Conservation (phyloP, 192 early-diverging fungal genomes). For the Geranomyces michiganensis region DNA sequence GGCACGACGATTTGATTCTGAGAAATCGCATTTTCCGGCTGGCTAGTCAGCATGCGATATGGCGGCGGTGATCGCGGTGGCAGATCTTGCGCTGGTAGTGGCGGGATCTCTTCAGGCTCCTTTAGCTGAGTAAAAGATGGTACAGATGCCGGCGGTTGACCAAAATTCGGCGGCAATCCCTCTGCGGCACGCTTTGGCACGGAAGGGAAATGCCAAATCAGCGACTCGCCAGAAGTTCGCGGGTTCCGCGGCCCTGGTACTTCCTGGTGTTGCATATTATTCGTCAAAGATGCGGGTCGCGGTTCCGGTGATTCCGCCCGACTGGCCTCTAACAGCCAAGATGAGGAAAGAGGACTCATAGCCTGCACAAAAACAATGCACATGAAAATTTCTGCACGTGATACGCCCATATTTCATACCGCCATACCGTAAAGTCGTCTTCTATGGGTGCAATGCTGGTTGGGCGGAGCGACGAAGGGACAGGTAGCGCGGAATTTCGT, state of each 20-base stretch:
- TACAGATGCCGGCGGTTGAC: neutral
- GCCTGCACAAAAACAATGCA: neutral
- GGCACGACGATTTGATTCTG: neutral
- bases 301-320: neutral
- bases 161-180: neutral
- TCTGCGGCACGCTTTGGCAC: conserved; percentile 2
- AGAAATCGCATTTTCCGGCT: neutral
- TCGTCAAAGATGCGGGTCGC: no score
- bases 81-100: no score
- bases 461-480: neutral
- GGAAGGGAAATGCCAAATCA: conserved; percentile 26
- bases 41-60: neutral
- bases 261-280: no score
- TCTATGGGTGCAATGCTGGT: neutral
- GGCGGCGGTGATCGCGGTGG: neutral
- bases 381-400: neutral
- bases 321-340: neutral
- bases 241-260: neutral
- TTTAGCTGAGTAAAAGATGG: neutral
- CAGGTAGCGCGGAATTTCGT: neutral
- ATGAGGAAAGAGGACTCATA: neutral
- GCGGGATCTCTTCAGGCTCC: no score
- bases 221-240: conserved; percentile 6
- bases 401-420: neutral
- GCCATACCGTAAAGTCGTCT: neutral